Base-by-base conservation (phyloP, 345 rosid species). In the Populus euphratica region DNA sequence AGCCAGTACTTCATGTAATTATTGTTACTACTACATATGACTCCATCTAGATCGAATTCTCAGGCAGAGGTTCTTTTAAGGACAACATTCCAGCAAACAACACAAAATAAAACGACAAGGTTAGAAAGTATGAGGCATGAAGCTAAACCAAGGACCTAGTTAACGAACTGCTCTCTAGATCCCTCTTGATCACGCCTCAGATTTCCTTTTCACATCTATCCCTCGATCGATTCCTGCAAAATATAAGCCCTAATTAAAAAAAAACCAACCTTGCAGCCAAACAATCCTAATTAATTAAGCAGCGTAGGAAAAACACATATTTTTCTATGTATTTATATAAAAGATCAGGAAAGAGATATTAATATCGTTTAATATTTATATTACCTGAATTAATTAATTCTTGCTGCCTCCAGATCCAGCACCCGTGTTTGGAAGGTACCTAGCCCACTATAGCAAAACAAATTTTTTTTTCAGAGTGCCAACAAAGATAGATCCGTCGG, bases 361-460 rank as follows among this genome's bases (percentile, higher is more conserved):
- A 8, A 12, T 56, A 21, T n/a, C 3, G 44, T 41, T 41, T 11
- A 41, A 41, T 41, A 3, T 33, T 33, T 31, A 41, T 8, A 11
- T 73, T 65, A 67, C 91, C 88, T 86, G 89, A 93, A 54, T 69
- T 79, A 86, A 18, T 63, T 80, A 87, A 47, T 47, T 47, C 50
- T 78, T 87, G 66, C 56, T 82, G 87, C 86, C 83, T 77, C 92
- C 91, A 12, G 94, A 88, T 81, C 89, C 88, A 14, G 81, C 72
- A 56, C 92, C 84, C 27, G 99, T 86, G 68, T 88, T 88, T 77
- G 99, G 99, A 69, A 93, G 83, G 86, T 93, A 93, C 91, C 96
- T 91, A 56, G 99, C 96, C 98, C 98, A 93, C 98, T 94, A 76
- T 72, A 8, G 10, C 44, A 73, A 71, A 18, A 44, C 5, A 20